Base-by-base conservation (phyloP, 2,329 filamentous ascomycete genomes). In the Ceratocystiopsis sp. region DNA sequence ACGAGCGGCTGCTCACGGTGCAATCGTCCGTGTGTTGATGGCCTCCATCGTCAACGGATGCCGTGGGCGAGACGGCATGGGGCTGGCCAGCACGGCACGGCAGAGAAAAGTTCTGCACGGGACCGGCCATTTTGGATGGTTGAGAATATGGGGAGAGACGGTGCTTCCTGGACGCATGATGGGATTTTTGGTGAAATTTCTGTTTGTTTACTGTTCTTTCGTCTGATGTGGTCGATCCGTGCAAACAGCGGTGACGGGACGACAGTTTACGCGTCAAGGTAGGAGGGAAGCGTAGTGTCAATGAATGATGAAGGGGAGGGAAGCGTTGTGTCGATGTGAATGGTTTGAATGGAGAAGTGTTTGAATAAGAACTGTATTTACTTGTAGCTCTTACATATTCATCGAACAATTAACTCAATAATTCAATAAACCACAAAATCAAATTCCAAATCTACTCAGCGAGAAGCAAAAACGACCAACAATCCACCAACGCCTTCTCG, bases 61-160 rank as follows among this genome's bases (percentile, higher is more conserved):
- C 21, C 21, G 21, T 32, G 3, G 45, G 45, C 9, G 45, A 42
- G 34, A 48, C 40, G 4, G 46, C 38, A 34, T 41, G 41, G 9
- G 41, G 42, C 19, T 42, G 38, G 29, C 42, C 41, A 1, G 38
- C 25, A 17, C 44, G 44, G 18, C 42, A 42, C 7, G 48, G 48
- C 21, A 49, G 42, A 5, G 48, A 49, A 14, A 49, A 49, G 37
- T 48, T 49, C 12, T 49, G 46, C 34, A 49, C 42, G 4, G 25
- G 19, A 42, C 41, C 41, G 18, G 41, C 38, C 47, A 48, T 48
- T 34, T 12, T 33, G 15, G 3, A 8, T 29, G 19, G 21, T 11
- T 15, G 18, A 21, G 21, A 4, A 8, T 21, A 19, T 37, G 14
- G 32, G n/a, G n/a, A n/a, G n/a, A n/a, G n/a, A n/a, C n/a, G n/a